phyloP scores from a whole-genome alignment of 176 grass and related monocot genomes.

The Carex kokanica region DNA sequence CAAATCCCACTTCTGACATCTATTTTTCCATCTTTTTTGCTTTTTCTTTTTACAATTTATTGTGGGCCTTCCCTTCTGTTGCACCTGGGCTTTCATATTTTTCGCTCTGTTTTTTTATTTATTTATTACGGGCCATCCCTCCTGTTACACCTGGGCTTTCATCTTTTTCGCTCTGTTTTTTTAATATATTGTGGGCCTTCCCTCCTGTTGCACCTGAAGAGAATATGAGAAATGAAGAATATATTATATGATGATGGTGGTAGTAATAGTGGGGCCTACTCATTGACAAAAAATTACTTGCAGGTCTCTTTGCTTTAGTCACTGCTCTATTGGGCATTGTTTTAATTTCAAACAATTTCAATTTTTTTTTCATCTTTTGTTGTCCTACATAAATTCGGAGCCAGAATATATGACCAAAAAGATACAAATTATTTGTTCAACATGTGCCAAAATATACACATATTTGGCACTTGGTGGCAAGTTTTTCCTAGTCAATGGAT shows the following conservation, averaged over 20 bases:
- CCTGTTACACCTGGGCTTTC: background rate
- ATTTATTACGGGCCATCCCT: too few relatives aligned
- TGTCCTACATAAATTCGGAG: too few relatives aligned
- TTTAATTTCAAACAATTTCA: background rate
- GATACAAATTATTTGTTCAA: background rate
- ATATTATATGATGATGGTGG: too few relatives aligned
- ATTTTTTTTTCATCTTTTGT: background rate
- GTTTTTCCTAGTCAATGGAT: background rate
- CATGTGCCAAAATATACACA: background rate
- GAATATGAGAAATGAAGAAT: too few relatives aligned
- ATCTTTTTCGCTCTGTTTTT: background rate
- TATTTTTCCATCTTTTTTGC: background rate
- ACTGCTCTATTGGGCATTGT: too few relatives aligned
- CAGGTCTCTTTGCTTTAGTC: too few relatives aligned
- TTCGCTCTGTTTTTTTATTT: too few relatives aligned
- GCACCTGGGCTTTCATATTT: too few relatives aligned
- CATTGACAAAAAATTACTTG: too few relatives aligned
- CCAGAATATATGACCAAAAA: background rate
- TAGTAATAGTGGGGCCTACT: too few relatives aligned
- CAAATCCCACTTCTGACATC: constrained; percentile 62
- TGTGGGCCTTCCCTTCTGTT: background rate
- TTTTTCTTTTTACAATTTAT: background rate
- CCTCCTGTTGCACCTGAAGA: background rate
- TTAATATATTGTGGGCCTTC: background rate
- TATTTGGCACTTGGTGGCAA: background rate